Conservation (phyloP, 1,139 yeast species). For the Suhomyces yuchorum region DNA sequence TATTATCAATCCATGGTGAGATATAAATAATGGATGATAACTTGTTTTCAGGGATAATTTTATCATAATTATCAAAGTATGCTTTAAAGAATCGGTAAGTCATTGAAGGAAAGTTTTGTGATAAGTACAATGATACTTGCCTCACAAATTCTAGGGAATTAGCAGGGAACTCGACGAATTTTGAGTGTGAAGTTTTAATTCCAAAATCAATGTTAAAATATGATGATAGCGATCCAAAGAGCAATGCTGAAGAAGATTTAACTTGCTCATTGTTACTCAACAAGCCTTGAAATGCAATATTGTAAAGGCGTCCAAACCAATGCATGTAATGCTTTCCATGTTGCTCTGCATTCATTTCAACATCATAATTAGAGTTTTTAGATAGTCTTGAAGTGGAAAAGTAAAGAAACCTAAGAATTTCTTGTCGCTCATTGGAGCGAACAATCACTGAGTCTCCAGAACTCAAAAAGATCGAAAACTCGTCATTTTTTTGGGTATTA, state of each 20-base stretch:
- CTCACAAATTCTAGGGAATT: conserved; percentile 68
- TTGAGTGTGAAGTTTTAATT: conserved; percentile 55
- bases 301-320: conserved; percentile 62
- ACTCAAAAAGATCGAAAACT: conserved; percentile 57
- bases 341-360: conserved; percentile 12
- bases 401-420: conserved; percentile 67
- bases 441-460: conserved; percentile 51
- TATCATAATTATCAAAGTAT: conserved; percentile 58
- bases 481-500: conserved; percentile 28
- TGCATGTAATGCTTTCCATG: conserved; percentile 22
- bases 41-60: conserved; percentile 36
- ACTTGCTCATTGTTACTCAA: conserved; percentile 60
- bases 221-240: conserved; percentile 64
- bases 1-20: conserved; percentile 79
- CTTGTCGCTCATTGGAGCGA: conserved; percentile 62
- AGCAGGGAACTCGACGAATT: conserved; percentile 71
- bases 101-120: conserved; percentile 58
- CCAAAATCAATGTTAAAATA: conserved; percentile 67
- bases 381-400: conserved; percentile 61
- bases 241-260: conserved; percentile 62
- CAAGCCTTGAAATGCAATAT: conserved; percentile 69
- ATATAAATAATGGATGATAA: conserved; percentile 54
- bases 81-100: conserved; percentile 65
- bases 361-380: conserved; percentile 24
- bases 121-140: conserved; percentile 58